Base-by-base conservation (phyloP, 371 early-diverging fungal genomes). In the Circinella umbellata region DNA sequence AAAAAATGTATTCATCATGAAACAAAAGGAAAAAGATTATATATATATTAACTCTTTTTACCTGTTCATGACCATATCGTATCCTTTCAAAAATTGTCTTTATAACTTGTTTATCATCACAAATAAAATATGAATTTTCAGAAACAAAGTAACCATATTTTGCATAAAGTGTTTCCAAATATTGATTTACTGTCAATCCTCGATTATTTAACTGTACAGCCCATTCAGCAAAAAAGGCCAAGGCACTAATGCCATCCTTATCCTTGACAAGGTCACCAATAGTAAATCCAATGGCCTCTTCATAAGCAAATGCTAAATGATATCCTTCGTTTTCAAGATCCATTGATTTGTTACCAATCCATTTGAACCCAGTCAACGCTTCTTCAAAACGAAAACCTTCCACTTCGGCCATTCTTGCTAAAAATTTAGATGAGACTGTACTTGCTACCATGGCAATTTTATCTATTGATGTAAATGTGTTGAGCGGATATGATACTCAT, bases 311-410 rank as follows among this genome's bases (percentile, higher is more conserved):
- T 17, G 89, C 76, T 11, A 91, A 90, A 48, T 85, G 53, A 57
- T 87, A 84, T 9, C 93, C 92, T 66, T 89, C 82, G 0, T 71
- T 61, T 51, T 84, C 80, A 35, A 94, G 80, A 36, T 89, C 81
- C 69, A 91, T 86, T 14, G 94, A 91, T 46, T 87, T 82, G 79
- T 96, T 97, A 20, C 95, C 95, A 68, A 98, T 90, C 94, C 95
- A 97, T 76, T 98, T 98, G 86, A 98, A 98, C 10, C 98, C 98
- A 36, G 98, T 98, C 65, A 97, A 80, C 4, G 97, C 94, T 73
- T 96, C 97, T 69, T 92, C 93, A 79, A 93, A 95, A 61, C 81
- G 81, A 72, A 95, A 90, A 4, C 95, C 94, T 70, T 95, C 94
- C 1, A 78, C 80, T 60, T 85, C 79, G 0, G 93, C 94, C 85